Conservation (phyloP, 1,284 basidiomycete genomes). For the Rhodotorula glutinis region DNA sequence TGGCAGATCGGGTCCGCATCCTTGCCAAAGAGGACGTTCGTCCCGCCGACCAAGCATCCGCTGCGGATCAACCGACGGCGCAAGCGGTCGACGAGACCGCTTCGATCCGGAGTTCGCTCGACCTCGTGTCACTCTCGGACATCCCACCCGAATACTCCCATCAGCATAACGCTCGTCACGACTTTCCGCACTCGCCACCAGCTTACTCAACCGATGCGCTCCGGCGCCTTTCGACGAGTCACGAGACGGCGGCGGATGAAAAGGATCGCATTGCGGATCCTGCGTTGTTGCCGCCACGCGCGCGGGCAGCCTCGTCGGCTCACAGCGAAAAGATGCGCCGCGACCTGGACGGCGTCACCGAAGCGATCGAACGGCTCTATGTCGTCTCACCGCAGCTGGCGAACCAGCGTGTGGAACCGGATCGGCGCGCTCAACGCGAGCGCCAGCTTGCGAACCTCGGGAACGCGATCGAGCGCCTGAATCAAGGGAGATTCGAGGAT, state of each 20-base stretch:
- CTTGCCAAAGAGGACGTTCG: background rate
- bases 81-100: constrained; percentile 1
- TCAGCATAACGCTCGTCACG: background rate
- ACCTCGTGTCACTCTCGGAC: background rate
- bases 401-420: constrained; percentile 72
- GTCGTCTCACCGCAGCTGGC: constrained; percentile 74
- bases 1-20: constrained; percentile 63
- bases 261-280: background rate
- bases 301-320: constrained; percentile 15
- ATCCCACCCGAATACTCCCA: background rate
- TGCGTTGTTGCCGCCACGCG: background rate
- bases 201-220: background rate
- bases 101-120: background rate
- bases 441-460: constrained; percentile 42
- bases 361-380: constrained; percentile 81
- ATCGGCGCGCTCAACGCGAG: constrained; percentile 36
- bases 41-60: too few species aligned
- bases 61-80: too few species aligned
- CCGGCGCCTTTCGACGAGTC: too few species aligned
- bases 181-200: background rate
- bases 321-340: constrained; percentile 66
- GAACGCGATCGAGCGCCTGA: constrained; percentile 43
- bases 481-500: constrained; percentile 45
- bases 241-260: background rate
- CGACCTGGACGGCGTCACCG: constrained; percentile 75